Conservation (phyloP, 2,329 filamentous ascomycete species). For the Myotisia sp. region DNA sequence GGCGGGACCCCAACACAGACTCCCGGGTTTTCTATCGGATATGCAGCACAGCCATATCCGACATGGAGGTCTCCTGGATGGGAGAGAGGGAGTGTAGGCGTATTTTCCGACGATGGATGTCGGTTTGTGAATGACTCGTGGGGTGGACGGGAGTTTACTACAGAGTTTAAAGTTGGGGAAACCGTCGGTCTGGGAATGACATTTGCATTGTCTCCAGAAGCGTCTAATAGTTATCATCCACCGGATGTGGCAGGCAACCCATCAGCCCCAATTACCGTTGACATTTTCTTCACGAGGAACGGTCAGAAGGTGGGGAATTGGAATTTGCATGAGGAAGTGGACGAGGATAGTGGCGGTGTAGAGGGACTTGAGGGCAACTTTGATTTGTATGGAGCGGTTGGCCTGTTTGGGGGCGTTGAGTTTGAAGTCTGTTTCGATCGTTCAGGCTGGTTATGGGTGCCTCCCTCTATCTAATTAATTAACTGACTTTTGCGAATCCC, state of each 20-base stretch:
- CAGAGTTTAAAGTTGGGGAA: slow-evolving; percentile 39
- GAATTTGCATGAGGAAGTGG: slow-evolving; percentile 47
- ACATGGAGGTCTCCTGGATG: slow-evolving; percentile 49
- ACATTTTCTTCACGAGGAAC: slow-evolving; percentile 47
- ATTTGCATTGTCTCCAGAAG: slow-evolving; percentile 29
- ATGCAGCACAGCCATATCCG: slow-evolving; percentile 47
- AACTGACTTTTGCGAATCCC: too few relatives aligned
- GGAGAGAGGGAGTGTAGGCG: slow-evolving; percentile 46
- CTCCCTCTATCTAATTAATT: too few relatives aligned
- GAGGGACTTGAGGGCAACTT: slow-evolving; percentile 54
- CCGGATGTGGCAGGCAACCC: neutral
- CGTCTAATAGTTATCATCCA: neutral
- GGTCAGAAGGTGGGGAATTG: slow-evolving; percentile 39
- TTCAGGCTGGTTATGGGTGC: slow-evolving; percentile 34
- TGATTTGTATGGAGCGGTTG: slow-evolving; percentile 46
- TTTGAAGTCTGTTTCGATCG: slow-evolving; percentile 42
- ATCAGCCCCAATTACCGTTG: slow-evolving; percentile 22
- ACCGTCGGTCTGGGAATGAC: slow-evolving; percentile 46
- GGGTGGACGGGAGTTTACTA: slow-evolving; percentile 45
- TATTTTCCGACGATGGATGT: slow-evolving; percentile 50
- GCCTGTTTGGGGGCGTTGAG: slow-evolving; percentile 48
- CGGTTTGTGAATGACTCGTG: slow-evolving; percentile 49
- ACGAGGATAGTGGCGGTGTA: slow-evolving; percentile 44
- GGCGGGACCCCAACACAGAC: slow-evolving; percentile 25
- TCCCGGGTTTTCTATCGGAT: slow-evolving; percentile 45